Base-by-base conservation (phyloP, 805 yeast genomes). In the Tetrapisispora pingtungensis region DNA sequence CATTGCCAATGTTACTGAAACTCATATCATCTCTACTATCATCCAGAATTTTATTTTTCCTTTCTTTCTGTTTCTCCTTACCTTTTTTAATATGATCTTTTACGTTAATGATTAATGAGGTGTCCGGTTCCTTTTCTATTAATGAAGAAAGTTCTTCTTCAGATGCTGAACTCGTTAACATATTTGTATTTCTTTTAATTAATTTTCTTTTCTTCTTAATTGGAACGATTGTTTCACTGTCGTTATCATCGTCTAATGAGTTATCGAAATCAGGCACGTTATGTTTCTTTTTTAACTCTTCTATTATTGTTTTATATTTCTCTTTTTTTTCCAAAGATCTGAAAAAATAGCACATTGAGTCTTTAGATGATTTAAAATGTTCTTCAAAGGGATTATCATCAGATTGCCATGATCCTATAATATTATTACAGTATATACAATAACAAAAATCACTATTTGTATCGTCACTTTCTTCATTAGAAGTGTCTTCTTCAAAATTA, bases 361-460 rank as follows among this genome's bases (percentile, higher is more conserved):
- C 30, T 13, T 15, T 14, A 1, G 43, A 35, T 15, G 33, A 35
- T 24, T 32, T 48, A 32, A 43, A 59, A 56, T 80, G 85, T 52
- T 74, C 80, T 33, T 53, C 58, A 1, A 69, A 37, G 0, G 84
- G 82, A 47, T 70, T 71, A 56, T 78, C 83, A 3, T 60, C 59
- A 1, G 53, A 42, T 41, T 69, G 74, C 87, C 87, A 81, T 15
- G 77, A 78, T 26, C 74, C 78, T 40, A 73, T 66, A 1, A 80
- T 71, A 45, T 66, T 66, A 24, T 70, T 64, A 60, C 90, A 83
- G 53, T 69, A 65, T 43, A 71, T 72, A 59, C 90, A 83, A 14
- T 77, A 69, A 10, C 75, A 75, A 42, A 77, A 70, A 52, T 77
- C 80, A 3, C 18, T 42, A 14, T 24, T 56, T 56, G 41, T 66